Percentiles rank a stretch among this genome's conserved stretches.
phyloP scores from a whole-genome alignment of 2,329 filamentous ascomycete species.

The Plenodomus tracheiphilus region DNA sequence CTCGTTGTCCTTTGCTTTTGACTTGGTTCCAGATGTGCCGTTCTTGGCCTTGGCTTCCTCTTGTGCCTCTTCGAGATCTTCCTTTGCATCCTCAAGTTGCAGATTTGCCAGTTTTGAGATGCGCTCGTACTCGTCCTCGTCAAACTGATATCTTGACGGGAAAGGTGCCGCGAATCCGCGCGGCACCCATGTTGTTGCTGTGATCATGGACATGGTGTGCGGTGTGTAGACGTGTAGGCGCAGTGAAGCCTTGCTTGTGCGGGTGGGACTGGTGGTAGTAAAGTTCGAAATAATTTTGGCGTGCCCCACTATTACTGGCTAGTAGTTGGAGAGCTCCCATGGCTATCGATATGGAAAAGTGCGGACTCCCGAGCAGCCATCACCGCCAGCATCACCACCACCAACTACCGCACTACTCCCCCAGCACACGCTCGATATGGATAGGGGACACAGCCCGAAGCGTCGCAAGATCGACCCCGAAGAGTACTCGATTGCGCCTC shows the following conservation, averaged over 20 bases:
- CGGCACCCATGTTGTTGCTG: conserved; percentile 57
- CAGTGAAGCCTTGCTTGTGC: conserved; percentile 11
- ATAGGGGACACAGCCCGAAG: conserved; percentile 59
- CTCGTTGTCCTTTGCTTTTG: conserved; percentile 29
- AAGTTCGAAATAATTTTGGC: conserved; percentile 19
- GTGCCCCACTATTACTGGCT: conserved; percentile 23
- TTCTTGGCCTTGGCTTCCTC: conserved; percentile 47
- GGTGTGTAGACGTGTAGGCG: conserved; percentile 4
- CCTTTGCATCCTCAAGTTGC: conserved; percentile 88
- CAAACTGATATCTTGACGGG: conserved; percentile 54
- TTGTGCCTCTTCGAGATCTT: conserved; percentile 67
- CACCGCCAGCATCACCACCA: conserved; percentile 2
- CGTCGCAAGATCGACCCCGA: conserved; percentile 69
- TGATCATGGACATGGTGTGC: conserved; percentile 58
- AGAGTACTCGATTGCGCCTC: conserved; percentile 59
- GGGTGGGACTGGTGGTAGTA: conserved; percentile 13
- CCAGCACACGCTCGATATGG: conserved; percentile 27
- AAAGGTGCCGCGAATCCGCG: conserved; percentile 55
- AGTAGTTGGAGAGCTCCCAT: conserved; percentile 14
- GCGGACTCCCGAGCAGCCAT: conserved; percentile 24
- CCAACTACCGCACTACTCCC: not conserved
- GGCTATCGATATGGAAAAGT: conserved; percentile 21
- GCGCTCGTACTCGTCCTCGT: conserved; percentile 56
- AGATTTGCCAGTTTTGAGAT: conserved; percentile 57
- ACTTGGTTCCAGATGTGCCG: conserved; percentile 17